Evolutionary conservation across 1,284 basidiomycete species (phyloP).

Genomic region (Moesziomyces antarcticus): DNA sequence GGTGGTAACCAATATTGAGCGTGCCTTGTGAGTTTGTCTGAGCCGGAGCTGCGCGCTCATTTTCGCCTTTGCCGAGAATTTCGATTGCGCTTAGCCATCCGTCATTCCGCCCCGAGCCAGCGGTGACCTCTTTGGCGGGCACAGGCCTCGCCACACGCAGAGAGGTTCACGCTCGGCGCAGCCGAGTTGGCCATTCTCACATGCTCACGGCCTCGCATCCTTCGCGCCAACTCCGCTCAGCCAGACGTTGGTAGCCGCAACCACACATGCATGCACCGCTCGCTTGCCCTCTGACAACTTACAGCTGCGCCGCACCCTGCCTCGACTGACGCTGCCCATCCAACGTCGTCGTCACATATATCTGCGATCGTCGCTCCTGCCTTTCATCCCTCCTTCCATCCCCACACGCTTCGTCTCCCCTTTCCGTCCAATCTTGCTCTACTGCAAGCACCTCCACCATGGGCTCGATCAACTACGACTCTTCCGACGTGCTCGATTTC

Average conservation of each 20-base stretch:
- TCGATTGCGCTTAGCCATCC: too few relatives aligned
- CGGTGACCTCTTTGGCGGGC: too few relatives aligned
- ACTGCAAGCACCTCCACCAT: constrained; percentile 8
- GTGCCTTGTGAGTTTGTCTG: too few relatives aligned
- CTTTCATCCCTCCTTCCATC: not conserved
- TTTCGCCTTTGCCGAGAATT: too few relatives aligned
- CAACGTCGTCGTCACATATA: not conserved
- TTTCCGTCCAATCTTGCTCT: not conserved
- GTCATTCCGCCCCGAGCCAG: too few relatives aligned
- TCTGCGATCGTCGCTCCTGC: not conserved
- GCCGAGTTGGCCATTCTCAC: not conserved
- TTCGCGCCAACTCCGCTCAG: not conserved
- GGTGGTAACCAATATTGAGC: too few relatives aligned
- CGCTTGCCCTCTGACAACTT: not conserved
- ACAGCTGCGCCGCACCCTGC: too few relatives aligned
- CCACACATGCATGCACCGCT: not conserved
- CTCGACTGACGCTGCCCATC: too few relatives aligned
- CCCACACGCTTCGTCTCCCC: not conserved
- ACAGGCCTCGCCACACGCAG: not conserved
- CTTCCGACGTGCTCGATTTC: constrained; percentile 50
- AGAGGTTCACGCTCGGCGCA: too few relatives aligned
- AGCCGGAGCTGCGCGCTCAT: too few relatives aligned
- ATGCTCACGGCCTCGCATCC: not conserved
- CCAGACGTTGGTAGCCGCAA: not conserved
- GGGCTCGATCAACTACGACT: constrained; percentile 41